Percentiles rank a stretch among this genome's conserved stretches.
phyloP scores from a whole-genome alignment of 2,329 filamentous ascomycete species.

The Truncatella angustata region DNA sequence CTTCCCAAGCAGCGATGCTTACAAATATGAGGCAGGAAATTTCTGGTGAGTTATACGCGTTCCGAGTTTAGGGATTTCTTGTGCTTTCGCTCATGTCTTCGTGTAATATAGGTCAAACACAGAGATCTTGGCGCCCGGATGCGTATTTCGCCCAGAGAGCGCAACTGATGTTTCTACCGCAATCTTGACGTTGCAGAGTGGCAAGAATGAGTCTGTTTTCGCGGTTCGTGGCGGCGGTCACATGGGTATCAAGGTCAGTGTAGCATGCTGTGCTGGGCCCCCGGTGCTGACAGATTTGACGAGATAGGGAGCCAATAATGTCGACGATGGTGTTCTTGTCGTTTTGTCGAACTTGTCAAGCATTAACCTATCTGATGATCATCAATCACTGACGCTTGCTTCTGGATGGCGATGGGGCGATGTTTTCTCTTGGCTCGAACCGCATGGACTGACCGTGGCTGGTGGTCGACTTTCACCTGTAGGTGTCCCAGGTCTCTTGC shows the following conservation, averaged over 20 bases:
- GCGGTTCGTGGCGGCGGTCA: constrained; percentile 32
- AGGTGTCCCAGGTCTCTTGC: constrained; percentile 13
- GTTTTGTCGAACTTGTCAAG: constrained; percentile 15
- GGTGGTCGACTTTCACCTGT: constrained; percentile 13
- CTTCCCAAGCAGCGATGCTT: constrained; percentile 20
- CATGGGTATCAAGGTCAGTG: constrained; percentile 28
- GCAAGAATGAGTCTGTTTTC: constrained; percentile 18
- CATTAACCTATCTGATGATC: constrained; percentile 22
- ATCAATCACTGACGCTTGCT: constrained; percentile 8
- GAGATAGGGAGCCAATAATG: constrained; percentile 13
- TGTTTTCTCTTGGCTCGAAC: constrained; percentile 10
- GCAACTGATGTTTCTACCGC: constrained; percentile 23
- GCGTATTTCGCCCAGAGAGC: constrained; percentile 31
- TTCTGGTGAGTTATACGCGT: no score
- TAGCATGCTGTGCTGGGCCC: neutral
- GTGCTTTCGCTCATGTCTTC: no score
- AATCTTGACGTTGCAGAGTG: constrained; percentile 19
- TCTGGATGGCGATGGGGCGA: constrained; percentile 12
- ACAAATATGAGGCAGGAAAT: constrained; percentile 27
- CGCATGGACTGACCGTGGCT: constrained; percentile 8
- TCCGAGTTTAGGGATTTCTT: no score
- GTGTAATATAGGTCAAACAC: no score
- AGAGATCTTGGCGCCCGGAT: constrained; percentile 29
- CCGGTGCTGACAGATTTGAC: neutral
- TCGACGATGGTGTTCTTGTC: constrained; percentile 12